Evolutionary conservation across 1,284 basidiomycete genomes (phyloP).

Genomic region (Tetrapyrgos nigripes): DNA sequence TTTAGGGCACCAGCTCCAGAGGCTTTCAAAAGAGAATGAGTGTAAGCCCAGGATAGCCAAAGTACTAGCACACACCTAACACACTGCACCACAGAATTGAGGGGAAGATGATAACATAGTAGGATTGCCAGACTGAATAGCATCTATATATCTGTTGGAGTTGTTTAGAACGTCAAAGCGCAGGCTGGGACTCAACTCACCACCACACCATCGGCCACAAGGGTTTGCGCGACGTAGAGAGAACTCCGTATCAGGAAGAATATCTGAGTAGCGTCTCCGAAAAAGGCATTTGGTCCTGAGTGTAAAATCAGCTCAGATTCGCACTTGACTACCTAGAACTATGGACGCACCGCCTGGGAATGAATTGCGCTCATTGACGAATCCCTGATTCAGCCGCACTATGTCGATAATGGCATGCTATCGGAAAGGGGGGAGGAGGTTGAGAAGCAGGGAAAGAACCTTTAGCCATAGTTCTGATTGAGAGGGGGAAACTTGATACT

Average conservation of each 20-base stretch:
- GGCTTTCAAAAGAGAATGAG: neutral
- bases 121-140: neutral
- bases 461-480: too few species aligned
- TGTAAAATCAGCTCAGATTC: too few species aligned
- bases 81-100: neutral
- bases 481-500: neutral
- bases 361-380: neutral
- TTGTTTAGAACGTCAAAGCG: neutral
- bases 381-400: neutral
- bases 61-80: neutral
- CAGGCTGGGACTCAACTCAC: neutral
- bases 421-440: neutral
- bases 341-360: neutral
- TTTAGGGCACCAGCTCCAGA: neutral
- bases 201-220: neutral
- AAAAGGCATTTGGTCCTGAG: neutral
- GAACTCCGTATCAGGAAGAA: neutral
- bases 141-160: neutral
- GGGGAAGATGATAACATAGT: neutral
- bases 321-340: too few species aligned
- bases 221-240: neutral
- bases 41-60: neutral
- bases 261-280: neutral
- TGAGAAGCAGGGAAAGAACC: neutral
- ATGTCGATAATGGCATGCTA: neutral